Conservation (phyloP, 2,329 filamentous ascomycete genomes). For the Diaporthe caulivora region DNA sequence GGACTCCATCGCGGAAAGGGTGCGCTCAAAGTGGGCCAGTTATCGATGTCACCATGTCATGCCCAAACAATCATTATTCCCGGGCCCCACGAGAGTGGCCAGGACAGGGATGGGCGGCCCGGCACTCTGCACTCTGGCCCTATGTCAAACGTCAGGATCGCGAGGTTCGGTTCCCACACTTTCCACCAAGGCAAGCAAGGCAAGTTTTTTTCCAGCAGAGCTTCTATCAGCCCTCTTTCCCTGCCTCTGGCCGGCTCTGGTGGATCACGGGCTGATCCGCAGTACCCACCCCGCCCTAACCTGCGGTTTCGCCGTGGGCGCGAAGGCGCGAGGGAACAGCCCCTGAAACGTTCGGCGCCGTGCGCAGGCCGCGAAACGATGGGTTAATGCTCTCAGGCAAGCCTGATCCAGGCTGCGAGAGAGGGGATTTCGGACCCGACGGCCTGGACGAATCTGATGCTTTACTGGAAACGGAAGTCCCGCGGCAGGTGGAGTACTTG, state of each 20-base stretch:
- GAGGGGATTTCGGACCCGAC: background rate
- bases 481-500: no score
- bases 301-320: constrained; percentile 13
- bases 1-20: constrained; percentile 8
- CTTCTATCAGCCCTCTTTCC: background rate
- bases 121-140: background rate
- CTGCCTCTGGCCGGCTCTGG: background rate
- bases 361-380: background rate
- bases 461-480: background rate
- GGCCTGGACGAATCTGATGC: background rate
- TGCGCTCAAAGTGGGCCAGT: background rate
- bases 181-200: background rate
- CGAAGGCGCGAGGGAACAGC: constrained; percentile 13
- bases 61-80: background rate
- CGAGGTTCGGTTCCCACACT: constrained; percentile 14
- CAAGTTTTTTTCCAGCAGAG: background rate
- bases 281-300: background rate
- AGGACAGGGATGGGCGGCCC: background rate
- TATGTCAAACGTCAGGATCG: constrained; percentile 13
- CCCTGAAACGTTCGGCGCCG: constrained; percentile 20
- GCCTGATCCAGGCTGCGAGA: background rate
- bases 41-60: constrained; percentile 15
- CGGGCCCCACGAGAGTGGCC: constrained; percentile 2
- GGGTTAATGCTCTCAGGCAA: background rate
- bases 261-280: constrained; percentile 17